phyloP scores from a whole-genome alignment of 495 filamentous ascomycete species.

The Darksidea phi region DNA sequence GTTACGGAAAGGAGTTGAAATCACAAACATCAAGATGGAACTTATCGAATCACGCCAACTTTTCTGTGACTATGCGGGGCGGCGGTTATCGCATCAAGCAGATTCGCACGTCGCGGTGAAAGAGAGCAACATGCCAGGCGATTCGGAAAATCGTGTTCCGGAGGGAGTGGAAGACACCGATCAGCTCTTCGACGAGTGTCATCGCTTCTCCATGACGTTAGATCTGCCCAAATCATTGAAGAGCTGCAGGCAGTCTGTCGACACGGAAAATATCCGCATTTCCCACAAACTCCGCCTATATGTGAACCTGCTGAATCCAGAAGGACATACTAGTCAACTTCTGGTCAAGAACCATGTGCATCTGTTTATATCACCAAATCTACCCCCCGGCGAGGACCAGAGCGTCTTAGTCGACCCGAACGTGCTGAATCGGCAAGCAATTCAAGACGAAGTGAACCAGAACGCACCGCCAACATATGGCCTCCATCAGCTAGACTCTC shows the following conservation, averaged over 20 bases:
- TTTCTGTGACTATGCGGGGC: slow-evolving; percentile 39
- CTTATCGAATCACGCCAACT: slow-evolving; percentile 62
- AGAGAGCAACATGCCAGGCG: slow-evolving; percentile 45
- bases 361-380: slow-evolving; percentile 90
- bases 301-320: slow-evolving; percentile 86
- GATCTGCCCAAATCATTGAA: slow-evolving; percentile 73
- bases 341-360: slow-evolving; percentile 83
- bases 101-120: slow-evolving; percentile 37
- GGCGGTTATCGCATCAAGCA: slow-evolving; percentile 14
- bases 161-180: slow-evolving; percentile 55
- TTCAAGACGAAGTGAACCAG: slow-evolving; percentile 40
- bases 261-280: slow-evolving; percentile 78
- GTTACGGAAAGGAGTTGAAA: slow-evolving; percentile 77
- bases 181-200: slow-evolving; percentile 71
- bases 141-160: slow-evolving; percentile 48
- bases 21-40: slow-evolving; percentile 72
- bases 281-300: slow-evolving; percentile 83
- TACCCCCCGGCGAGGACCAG: slow-evolving; percentile 78
- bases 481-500: slow-evolving; percentile 78
- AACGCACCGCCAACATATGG: slow-evolving; percentile 84
- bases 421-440: slow-evolving; percentile 42
- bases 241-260: slow-evolving; percentile 81
- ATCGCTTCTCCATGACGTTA: slow-evolving; percentile 66
- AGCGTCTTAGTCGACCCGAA: slow-evolving; percentile 57
- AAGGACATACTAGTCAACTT: slow-evolving; percentile 86